phyloP scores from a whole-genome alignment of 805 yeast genomes.

The Candida boidinii region DNA sequence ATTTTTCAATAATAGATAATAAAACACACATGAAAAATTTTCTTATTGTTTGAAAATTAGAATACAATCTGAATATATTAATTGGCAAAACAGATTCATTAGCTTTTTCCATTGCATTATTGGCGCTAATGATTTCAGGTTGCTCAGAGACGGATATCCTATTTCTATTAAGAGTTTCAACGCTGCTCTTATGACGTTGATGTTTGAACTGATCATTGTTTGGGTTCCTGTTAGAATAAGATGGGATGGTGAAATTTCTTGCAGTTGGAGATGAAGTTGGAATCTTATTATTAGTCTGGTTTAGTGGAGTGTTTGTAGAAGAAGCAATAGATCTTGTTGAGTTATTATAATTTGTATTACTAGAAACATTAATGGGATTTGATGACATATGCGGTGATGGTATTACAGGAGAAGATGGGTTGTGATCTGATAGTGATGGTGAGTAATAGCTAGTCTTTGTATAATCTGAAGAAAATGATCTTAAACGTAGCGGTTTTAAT shows the following conservation, averaged over 20 bases:
- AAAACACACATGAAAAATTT: slow-evolving; percentile 15
- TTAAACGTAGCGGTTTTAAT: slow-evolving; percentile 12
- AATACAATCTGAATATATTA: slow-evolving; percentile 10
- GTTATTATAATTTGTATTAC: neutral
- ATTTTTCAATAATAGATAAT: slow-evolving; percentile 13
- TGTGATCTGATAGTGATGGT: slow-evolving; percentile 1
- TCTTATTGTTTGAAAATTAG: slow-evolving; percentile 12
- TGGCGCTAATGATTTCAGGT: neutral
- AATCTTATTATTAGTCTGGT: no score
- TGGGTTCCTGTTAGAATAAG: neutral
- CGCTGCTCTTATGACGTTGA: no score
- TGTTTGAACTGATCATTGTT: neutral
- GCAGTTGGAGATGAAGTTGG: no score
- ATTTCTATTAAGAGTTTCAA: no score
- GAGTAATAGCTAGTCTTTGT: no score
- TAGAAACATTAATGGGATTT: no score
- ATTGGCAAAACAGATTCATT: slow-evolving; percentile 3
- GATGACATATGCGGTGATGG: no score
- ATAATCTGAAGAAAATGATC: slow-evolving; percentile 13
- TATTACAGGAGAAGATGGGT: slow-evolving; percentile 1
- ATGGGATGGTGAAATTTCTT: no score
- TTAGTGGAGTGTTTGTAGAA: slow-evolving; percentile 1
- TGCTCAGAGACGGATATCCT: no score
- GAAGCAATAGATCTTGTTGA: neutral
- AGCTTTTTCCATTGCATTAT: neutral